Base-by-base conservation (phyloP, 2,329 filamentous ascomycete genomes). In the Sarocladium strictum region DNA sequence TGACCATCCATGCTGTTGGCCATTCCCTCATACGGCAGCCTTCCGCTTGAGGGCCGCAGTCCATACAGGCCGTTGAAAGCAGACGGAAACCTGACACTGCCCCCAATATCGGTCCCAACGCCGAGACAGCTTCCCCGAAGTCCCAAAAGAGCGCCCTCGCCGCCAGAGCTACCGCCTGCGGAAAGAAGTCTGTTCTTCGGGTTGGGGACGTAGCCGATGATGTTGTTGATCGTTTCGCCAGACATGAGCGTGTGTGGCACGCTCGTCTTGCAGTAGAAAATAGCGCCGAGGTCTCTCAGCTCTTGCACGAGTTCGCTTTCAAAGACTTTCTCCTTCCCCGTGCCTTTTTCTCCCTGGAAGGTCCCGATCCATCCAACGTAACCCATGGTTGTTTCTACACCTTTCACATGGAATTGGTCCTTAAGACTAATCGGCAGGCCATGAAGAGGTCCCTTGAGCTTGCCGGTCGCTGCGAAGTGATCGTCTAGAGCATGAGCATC, bases 211-310 rank as follows among this genome's bases (percentile, higher is more conserved):
- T 80, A 75, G 1, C 84, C 84, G 55, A 79, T 83, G 21, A 86
- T 66, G 59, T 88, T 86, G 61, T 84, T 86, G 41, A 78, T 75
- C 2, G 35, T 45, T 17, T 56, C 54, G 29, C 33, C 50, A 12
- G 50, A n/a, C 50, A 74, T 75, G 51, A 83, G 68, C 0, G 74
- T 77, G 57, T 83, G 79, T 1, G 86, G 85, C 2, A 89, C 72
- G 60, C 87, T 88, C 0, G 86, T 89, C 67, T 89, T 89, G 59
- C 80, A 79, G 60, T 87, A 85, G 21, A 85, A 69, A 0, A 89
- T 75, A 1, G 85, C 85, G 1, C 86, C 86, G 0, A 82, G 72
- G 26, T 74, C 73, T 32, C 79, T 67, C 2, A 89, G 69, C 2
- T 85, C 70, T 11, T 79, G 73, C 0, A 86, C 80, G 3, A 87